Conservation (phyloP, 192 early-diverging fungal species). For the Linnemannia elongata region DNA sequence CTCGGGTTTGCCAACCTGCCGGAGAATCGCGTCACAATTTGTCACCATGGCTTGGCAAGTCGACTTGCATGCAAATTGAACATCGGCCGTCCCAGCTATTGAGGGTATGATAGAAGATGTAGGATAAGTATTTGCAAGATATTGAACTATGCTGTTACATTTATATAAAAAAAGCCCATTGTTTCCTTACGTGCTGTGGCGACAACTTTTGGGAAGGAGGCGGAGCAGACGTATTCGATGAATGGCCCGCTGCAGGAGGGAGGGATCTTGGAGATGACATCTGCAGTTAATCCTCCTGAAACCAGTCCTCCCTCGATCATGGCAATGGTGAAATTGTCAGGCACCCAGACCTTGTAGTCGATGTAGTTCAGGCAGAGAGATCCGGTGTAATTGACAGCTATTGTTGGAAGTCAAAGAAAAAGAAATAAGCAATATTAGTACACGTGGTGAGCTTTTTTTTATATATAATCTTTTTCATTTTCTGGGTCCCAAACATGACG, state of each 20-base stretch:
- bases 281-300: neutral
- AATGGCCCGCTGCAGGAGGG: constrained; percentile 16
- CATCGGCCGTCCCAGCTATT: constrained; percentile 20
- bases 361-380: constrained; percentile 34
- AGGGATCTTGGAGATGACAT: neutral
- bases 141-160: neutral
- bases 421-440: neutral
- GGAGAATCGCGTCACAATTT: constrained; percentile 5
- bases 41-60: constrained; percentile 18
- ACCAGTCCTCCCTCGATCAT: constrained; percentile 17
- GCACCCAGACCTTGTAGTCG: constrained; percentile 35
- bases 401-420: neutral
- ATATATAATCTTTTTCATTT: too few species aligned
- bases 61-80: constrained; percentile 45
- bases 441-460: too few species aligned
- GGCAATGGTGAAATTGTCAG: neutral
- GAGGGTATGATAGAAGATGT: neutral
- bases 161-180: neutral
- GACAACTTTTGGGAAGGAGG: constrained; percentile 31
- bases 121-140: neutral
- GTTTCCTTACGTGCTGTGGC: neutral
- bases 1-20: neutral
- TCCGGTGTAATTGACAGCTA: constrained; percentile 26
- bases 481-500: neutral
- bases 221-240: constrained; percentile 32